phyloP scores from a whole-genome alignment of 2,329 filamentous ascomycete genomes.

The Ambrosiella xylebori region DNA sequence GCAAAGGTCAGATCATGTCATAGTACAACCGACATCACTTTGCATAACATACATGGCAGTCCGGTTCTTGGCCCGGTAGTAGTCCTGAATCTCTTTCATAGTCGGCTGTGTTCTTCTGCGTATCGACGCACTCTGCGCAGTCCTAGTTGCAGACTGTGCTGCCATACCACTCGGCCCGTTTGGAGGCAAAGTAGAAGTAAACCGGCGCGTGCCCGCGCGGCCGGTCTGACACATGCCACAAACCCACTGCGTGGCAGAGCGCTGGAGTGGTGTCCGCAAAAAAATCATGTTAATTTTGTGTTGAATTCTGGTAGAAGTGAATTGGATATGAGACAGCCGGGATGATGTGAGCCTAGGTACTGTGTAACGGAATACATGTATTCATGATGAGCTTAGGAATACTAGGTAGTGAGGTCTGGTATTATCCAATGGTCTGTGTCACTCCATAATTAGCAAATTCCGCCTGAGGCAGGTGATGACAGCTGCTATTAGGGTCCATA shows the following conservation, averaged over 20 bases:
- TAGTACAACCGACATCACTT: background rate
- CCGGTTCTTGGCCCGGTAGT: constrained; percentile 50
- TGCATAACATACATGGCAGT: constrained; percentile 31
- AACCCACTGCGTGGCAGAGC: constrained; percentile 5
- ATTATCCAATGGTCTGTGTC: constrained; percentile 3
- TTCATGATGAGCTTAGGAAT: background rate
- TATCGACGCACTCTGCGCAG: constrained; percentile 15
- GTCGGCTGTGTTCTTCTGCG: constrained; percentile 18
- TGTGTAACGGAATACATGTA: too few species aligned
- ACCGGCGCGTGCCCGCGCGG: constrained; percentile 10
- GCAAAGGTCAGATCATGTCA: background rate
- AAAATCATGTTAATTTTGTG: constrained; percentile 8
- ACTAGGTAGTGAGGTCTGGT: background rate
- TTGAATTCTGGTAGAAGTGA: background rate
- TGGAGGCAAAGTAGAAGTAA: constrained; percentile 9
- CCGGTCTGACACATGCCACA: constrained; percentile 11
- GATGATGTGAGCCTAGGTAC: background rate
- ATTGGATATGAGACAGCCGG: background rate
- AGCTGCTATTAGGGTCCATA: background rate
- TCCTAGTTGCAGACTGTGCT: constrained; percentile 14
- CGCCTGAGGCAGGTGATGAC: background rate
- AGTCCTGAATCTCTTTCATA: constrained; percentile 47
- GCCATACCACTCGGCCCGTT: background rate
- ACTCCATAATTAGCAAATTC: background rate
- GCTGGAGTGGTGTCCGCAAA: constrained; percentile 9